Evolutionary conservation across 257 asterid genomes (phyloP).

Genomic region (Leptodermis oblonga): DNA sequence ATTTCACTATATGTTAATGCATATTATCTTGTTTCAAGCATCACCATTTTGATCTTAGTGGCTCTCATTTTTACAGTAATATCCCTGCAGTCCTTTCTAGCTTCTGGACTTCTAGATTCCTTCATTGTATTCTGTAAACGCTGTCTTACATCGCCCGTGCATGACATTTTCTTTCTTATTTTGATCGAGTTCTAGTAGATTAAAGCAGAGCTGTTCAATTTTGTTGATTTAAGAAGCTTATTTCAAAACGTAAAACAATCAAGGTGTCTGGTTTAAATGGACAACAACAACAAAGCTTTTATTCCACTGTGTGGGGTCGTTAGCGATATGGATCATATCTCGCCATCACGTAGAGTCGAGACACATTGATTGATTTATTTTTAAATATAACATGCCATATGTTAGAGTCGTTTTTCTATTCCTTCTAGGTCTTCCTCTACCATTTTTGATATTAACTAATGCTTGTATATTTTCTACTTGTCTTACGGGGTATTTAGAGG

Average conservation of each 20-base stretch:
- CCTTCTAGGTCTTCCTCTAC: too few relatives aligned
- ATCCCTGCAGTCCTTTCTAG: not conserved
- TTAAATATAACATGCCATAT: too few relatives aligned
- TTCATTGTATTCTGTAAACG: not conserved
- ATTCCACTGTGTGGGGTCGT: too few relatives aligned
- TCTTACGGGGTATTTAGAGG: too few relatives aligned
- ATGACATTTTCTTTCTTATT: not conserved
- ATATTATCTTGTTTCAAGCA: not conserved
- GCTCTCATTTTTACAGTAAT: not conserved
- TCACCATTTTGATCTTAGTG: not conserved
- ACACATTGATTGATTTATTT: too few relatives aligned
- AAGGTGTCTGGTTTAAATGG: not conserved
- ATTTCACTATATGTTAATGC: not conserved
- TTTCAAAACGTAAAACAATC: not conserved
- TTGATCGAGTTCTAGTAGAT: not conserved
- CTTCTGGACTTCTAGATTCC: not conserved
- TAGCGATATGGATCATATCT: too few relatives aligned
- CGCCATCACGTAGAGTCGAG: too few relatives aligned
- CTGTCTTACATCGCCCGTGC: not conserved
- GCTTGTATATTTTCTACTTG: too few relatives aligned
- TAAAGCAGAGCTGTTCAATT: not conserved
- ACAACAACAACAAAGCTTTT: too few relatives aligned
- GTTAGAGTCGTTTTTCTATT: too few relatives aligned
- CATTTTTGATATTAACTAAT: too few relatives aligned
- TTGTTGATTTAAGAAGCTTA: not conserved